Evolutionary conservation across 2,329 filamentous ascomycete genomes (phyloP).

Genomic region (Kalmusia sp.): DNA sequence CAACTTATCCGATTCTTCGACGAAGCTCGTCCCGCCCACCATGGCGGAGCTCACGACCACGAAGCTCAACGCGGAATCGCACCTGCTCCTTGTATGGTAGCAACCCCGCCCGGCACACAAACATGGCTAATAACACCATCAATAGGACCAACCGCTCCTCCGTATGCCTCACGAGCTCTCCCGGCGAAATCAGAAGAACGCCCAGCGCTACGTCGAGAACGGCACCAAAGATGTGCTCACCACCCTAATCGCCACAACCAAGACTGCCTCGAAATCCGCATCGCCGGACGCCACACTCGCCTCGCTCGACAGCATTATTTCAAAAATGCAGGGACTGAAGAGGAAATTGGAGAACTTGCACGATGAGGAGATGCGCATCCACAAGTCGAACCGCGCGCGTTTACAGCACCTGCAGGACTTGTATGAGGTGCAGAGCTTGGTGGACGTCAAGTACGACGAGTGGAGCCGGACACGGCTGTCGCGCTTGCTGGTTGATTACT

Average conservation of each 20-base stretch:
- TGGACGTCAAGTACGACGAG: constrained; percentile 90
- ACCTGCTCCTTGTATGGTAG: constrained; percentile 73
- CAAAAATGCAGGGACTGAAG: constrained; percentile 84
- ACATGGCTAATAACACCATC: neutral
- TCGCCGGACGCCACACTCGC: constrained; percentile 63
- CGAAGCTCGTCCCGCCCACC: constrained; percentile 15
- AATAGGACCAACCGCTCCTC: constrained; percentile 89
- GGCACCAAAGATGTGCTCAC: constrained; percentile 69
- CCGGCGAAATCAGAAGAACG: constrained; percentile 90
- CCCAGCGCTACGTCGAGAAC: constrained; percentile 78
- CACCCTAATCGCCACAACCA: constrained; percentile 61
- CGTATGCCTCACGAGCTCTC: constrained; percentile 92
- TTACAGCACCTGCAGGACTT: constrained; percentile 83
- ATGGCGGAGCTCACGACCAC: constrained; percentile 61
- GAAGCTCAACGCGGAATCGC: constrained; percentile 76
- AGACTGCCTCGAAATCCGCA: constrained; percentile 66
- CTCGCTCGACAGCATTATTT: constrained; percentile 83
- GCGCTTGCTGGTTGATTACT: constrained; percentile 88
- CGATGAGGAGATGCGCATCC: constrained; percentile 79
- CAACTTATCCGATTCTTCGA: neutral
- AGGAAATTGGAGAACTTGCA: constrained; percentile 81
- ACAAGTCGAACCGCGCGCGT: constrained; percentile 76
- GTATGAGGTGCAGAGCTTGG: constrained; percentile 78
- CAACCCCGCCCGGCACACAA: neutral
- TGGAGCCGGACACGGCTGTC: constrained; percentile 87